These are phyloP conservation scores for Apiospora koreana DNA, from an alignment of 2,329 filamentous ascomycete species.

Conservation along the genomic window DNA sequence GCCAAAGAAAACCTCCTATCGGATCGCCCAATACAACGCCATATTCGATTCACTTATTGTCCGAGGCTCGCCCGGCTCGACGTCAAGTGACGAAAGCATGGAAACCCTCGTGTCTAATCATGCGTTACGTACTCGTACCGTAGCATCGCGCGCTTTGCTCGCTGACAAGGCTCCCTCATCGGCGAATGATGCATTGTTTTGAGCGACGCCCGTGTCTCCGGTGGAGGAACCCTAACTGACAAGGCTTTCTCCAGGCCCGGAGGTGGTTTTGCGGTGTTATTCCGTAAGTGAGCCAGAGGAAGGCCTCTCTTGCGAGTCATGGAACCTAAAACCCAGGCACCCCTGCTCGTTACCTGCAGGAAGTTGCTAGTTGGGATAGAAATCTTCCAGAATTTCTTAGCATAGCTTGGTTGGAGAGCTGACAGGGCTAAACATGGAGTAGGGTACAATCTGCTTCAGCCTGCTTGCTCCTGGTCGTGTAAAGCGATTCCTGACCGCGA, in stretches of 20 bases:
- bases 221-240: constrained; percentile 7
- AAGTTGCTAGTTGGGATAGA: neutral
- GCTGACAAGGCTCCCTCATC: constrained; percentile 3
- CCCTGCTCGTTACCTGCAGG: constrained; percentile 1
- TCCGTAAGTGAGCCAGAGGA: neutral
- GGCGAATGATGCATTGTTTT: constrained; percentile 7
- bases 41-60: constrained; percentile 12
- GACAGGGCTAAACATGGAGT: neutral
- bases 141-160: constrained; percentile 8
- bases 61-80: constrained; percentile 8
- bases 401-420: neutral
- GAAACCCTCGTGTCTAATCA: constrained; percentile 1
- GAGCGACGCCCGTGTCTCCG: neutral
- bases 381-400: constrained; percentile 9
- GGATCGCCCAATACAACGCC: constrained; percentile 11
- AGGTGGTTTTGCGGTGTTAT: neutral
- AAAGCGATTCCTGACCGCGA: neutral
- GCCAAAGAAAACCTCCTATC: neutral
- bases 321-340: neutral
- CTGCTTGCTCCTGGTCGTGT: neutral
- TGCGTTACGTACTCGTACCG: constrained; percentile 3
- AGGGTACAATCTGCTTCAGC: neutral
- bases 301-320: neutral
- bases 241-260: constrained; percentile 2
- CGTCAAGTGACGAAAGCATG: constrained; percentile 4